Percentiles rank a stretch among this genome's conserved stretches.
These are phyloP conservation scores for Baeospora myosura DNA, from an alignment of 1,284 basidiomycete species.

Conservation along the genomic window DNA sequence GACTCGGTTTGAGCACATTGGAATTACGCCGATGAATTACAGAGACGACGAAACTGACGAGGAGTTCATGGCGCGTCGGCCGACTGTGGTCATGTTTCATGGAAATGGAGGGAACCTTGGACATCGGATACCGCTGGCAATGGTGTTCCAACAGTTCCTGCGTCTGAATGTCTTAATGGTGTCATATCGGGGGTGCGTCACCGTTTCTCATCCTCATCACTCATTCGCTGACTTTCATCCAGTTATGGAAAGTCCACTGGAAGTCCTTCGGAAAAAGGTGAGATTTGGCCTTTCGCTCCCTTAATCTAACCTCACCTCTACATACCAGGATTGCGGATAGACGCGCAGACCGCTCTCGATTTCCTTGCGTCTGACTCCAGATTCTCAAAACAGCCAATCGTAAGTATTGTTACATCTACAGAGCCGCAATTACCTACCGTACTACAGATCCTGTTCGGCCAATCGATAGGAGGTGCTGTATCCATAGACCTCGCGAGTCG, in stretches of 20 bases:
- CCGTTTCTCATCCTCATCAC: constrained; percentile 1
- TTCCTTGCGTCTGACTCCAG: constrained; percentile 65
- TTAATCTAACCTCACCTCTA: background rate
- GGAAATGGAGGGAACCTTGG: constrained; percentile 82
- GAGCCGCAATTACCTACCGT: no score
- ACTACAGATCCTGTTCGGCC: constrained; percentile 77
- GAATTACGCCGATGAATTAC: constrained; percentile 11
- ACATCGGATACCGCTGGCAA: constrained; percentile 86
- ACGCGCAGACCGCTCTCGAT: constrained; percentile 77
- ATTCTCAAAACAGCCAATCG: constrained; percentile 63
- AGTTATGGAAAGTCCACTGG: constrained; percentile 84
- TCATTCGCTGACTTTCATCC: background rate
- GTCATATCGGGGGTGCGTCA: constrained; percentile 78
- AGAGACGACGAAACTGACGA: constrained; percentile 20
- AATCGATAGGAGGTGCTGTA: constrained; percentile 95
- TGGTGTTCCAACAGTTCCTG: constrained; percentile 78
- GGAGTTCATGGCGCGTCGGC: constrained; percentile 63
- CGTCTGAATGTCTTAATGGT: constrained; percentile 86
- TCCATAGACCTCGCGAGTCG: constrained; percentile 80
- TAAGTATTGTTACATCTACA: constrained; percentile 31
- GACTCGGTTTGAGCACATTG: constrained; percentile 13
- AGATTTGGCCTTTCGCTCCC: constrained; percentile 5
- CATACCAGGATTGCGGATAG: constrained; percentile 60
- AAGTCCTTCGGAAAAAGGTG: constrained; percentile 76
- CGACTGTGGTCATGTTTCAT: constrained; percentile 87